These are phyloP conservation scores for Termitomyces sp. DNA, from an alignment of 768 basidiomycete species.

Conservation along the genomic window DNA sequence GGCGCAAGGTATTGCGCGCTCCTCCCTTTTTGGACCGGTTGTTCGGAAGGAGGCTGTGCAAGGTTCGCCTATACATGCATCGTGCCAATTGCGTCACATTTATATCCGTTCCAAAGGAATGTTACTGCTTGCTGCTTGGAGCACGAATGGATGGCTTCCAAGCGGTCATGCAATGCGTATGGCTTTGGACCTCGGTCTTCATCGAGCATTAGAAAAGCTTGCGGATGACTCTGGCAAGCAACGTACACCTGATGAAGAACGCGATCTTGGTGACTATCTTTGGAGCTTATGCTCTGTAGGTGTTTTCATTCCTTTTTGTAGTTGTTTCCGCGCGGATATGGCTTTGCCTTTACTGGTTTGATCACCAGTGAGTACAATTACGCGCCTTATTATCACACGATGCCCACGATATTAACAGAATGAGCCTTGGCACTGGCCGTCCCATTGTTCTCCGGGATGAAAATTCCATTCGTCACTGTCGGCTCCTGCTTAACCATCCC, in stretches of 20 bases:
- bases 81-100: slow-evolving; percentile 13
- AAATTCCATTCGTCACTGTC: slow-evolving; percentile 79
- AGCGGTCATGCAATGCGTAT: slow-evolving; percentile 95
- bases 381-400: slow-evolving; percentile 3
- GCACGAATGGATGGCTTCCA: slow-evolving; percentile 91
- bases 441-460: slow-evolving; percentile 90
- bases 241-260: slow-evolving; percentile 75
- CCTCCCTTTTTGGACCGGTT: slow-evolving; percentile 88
- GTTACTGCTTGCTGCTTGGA: slow-evolving; percentile 90
- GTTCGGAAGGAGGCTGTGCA: slow-evolving; percentile 94
- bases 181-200: slow-evolving; percentile 90
- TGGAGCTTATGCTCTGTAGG: not conserved
- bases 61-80: slow-evolving; percentile 40
- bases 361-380: slow-evolving; percentile 70
- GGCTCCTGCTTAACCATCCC: slow-evolving; percentile 74
- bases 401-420: slow-evolving; percentile 36
- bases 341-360: slow-evolving; percentile 95
- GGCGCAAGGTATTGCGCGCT: slow-evolving; percentile 92
- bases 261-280: slow-evolving; percentile 64
- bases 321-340: slow-evolving; percentile 92
- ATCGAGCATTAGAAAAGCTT: slow-evolving; percentile 88
- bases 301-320: slow-evolving; percentile 21
- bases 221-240: slow-evolving; percentile 69
- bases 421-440: slow-evolving; percentile 88
- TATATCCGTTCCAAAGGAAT: slow-evolving; percentile 51